A percentile compares a stretch with the other conserved stretches of the same genome.
Conservation (phyloP, 1,284 basidiomycete genomes). For the Heliocybe sulcata region DNA sequence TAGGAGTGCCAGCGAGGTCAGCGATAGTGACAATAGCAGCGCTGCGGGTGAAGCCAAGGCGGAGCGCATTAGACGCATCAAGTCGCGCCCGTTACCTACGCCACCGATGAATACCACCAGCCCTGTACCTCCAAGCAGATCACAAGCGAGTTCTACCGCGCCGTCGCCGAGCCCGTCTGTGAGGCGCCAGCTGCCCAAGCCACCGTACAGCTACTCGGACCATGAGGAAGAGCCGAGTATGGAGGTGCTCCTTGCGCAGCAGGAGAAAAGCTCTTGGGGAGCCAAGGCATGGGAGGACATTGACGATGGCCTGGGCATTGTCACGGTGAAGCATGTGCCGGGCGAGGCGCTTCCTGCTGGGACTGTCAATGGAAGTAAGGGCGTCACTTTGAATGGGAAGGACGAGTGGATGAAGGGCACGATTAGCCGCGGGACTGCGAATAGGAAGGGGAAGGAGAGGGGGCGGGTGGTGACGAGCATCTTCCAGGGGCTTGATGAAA, state of each 20-base stretch:
- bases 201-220: background rate
- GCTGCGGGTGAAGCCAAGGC: background rate
- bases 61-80: background rate
- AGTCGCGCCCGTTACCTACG: background rate
- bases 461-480: conserved; percentile 24
- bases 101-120: background rate
- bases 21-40: background rate
- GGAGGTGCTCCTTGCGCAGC: conserved; percentile 35
- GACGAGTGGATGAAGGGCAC: conserved; percentile 5
- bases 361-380: background rate
- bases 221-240: conserved; percentile 36
- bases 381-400: background rate
- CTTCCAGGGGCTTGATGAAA: conserved; percentile 15
- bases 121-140: background rate
- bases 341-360: conserved; percentile 10
- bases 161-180: background rate
- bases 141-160: too few relatives aligned
- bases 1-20: conserved; percentile 7
- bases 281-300: conserved; percentile 36
- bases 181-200: background rate
- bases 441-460: conserved; percentile 14
- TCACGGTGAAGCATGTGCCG: conserved; percentile 28
- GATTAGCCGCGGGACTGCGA: conserved; percentile 12
- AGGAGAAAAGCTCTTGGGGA: conserved; percentile 23
- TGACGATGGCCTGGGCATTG: conserved; percentile 20